These are phyloP conservation scores for Boletellus sp. DNA, from an alignment of 768 basidiomycete genomes.

Conservation along the genomic window DNA sequence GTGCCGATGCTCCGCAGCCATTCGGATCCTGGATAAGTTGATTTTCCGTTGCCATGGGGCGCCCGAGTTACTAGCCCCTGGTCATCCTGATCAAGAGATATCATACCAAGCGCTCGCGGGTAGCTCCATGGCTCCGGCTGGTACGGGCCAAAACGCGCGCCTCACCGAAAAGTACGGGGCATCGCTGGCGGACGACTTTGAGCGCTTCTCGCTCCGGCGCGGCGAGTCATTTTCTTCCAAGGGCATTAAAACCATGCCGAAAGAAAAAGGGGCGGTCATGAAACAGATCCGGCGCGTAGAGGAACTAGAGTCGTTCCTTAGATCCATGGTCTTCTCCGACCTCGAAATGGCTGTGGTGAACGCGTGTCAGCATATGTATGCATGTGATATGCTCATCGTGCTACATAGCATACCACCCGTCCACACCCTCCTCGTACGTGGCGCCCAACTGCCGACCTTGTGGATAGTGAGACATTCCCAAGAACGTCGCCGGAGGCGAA, in stretches of 20 bases:
- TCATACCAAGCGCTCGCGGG: conserved; percentile 14
- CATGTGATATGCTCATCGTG: conserved; percentile 25
- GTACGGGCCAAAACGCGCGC: conserved; percentile 22
- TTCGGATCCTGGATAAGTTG: conserved; percentile 18
- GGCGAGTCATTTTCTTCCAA: conserved; percentile 12
- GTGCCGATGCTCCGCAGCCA: too few relatives aligned
- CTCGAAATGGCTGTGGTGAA: conserved; percentile 26
- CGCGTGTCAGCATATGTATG: conserved; percentile 12
- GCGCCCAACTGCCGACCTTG: conserved; percentile 11
- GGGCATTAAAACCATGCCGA: conserved; percentile 19
- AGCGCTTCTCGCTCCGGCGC: conserved; percentile 16
- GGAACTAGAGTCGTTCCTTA: conserved; percentile 33
- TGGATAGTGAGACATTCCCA: conserved; percentile 19
- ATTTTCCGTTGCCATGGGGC: conserved; percentile 22
- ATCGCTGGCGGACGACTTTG: conserved; percentile 20
- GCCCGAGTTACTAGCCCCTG: conserved; percentile 17
- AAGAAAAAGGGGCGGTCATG: conserved; percentile 22
- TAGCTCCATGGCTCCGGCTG: conserved; percentile 34
- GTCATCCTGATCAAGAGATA: conserved; percentile 14
- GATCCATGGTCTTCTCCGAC: conserved; percentile 16
- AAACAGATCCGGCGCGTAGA: conserved; percentile 30
- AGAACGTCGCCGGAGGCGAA: not conserved
- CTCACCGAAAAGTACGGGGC: conserved; percentile 15
- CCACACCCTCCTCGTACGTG: conserved; percentile 18
- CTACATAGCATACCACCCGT: conserved; percentile 4